A percentile compares a stretch with the other conserved stretches of the same genome.
phyloP scores from a whole-genome alignment of 2,329 filamentous ascomycete genomes.

The Emericellopsis cladophorae region DNA sequence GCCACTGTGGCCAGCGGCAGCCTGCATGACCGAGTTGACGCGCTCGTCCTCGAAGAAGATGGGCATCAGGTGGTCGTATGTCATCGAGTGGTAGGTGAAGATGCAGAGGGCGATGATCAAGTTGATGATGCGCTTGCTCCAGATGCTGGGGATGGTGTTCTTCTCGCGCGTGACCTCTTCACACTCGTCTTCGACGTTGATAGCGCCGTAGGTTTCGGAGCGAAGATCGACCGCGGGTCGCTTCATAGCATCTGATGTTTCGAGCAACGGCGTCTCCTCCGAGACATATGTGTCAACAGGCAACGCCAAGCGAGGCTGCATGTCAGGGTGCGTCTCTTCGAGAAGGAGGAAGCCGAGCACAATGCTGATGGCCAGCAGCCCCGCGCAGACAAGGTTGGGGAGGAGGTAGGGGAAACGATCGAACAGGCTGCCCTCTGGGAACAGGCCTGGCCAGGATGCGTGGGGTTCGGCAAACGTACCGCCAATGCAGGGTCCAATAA shows the following conservation, averaged over 20 bases:
- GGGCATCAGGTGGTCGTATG: conserved; percentile 80
- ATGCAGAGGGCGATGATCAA: conserved; percentile 75
- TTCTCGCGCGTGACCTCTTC: conserved; percentile 25
- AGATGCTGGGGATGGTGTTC: conserved; percentile 24
- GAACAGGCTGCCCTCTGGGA: conserved; percentile 59
- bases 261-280: conserved; percentile 62
- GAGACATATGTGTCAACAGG: conserved; percentile 38
- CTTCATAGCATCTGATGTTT: conserved; percentile 62
- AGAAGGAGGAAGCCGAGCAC: conserved; percentile 69
- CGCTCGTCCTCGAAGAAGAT: conserved; percentile 82
- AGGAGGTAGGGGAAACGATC: conserved; percentile 74
- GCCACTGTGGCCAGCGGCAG: conserved; percentile 11
- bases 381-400: conserved; percentile 76
- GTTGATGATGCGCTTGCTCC: conserved; percentile 53
- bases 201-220: conserved; percentile 69
- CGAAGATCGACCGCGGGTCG: conserved; percentile 61
- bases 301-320: conserved; percentile 42
- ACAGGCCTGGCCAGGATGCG: conserved; percentile 57
- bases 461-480: conserved; percentile 75
- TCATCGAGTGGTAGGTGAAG: conserved; percentile 93
- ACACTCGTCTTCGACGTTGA: conserved; percentile 36
- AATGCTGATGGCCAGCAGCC: conserved; percentile 66
- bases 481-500: conserved; percentile 78
- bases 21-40: conserved; percentile 17
- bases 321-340: conserved; percentile 80